Evolutionary conservation across 805 yeast species (phyloP).

Genomic region (Monosporozyma solicola): DNA sequence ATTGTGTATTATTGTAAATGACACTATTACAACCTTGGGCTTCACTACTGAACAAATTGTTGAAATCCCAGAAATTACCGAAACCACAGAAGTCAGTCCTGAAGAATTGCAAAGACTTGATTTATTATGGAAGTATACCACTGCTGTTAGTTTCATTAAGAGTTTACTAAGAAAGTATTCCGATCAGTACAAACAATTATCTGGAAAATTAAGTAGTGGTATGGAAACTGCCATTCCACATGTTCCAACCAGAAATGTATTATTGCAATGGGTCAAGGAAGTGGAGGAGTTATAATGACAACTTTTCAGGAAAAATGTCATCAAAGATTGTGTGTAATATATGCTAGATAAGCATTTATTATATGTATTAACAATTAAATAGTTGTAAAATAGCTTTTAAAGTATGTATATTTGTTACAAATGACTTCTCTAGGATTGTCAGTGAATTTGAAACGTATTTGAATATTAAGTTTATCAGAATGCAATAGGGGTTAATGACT

Average conservation of each 20-base stretch:
- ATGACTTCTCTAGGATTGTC: neutral
- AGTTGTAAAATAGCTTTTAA: neutral
- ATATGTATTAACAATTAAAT: neutral
- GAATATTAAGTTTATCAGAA: neutral
- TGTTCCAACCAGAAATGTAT: conserved; percentile 21
- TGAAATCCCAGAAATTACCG: conserved; percentile 11
- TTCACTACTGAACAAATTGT: conserved; percentile 11
- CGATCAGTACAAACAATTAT: conserved; percentile 31
- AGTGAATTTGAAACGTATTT: neutral
- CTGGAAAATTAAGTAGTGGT: conserved; percentile 27
- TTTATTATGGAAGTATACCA: conserved; percentile 35
- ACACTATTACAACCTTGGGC: conserved; percentile 15
- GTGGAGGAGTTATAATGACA: conserved; percentile 13
- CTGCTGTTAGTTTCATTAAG: conserved; percentile 31
- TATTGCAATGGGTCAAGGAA: conserved; percentile 31
- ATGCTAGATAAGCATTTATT: neutral
- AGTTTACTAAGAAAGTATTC: conserved; percentile 37
- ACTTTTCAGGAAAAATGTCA: neutral
- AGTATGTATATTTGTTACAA: neutral
- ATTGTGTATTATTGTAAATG: conserved; percentile 17
- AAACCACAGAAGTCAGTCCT: conserved; percentile 19
- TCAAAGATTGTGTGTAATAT: neutral
- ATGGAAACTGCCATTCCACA: conserved; percentile 29
- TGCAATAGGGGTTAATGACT: neutral
- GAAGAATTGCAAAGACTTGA: conserved; percentile 29